Evolutionary conservation across 2,329 filamentous ascomycete species (phyloP).

Genomic region (Colletotrichum higginsianum): DNA sequence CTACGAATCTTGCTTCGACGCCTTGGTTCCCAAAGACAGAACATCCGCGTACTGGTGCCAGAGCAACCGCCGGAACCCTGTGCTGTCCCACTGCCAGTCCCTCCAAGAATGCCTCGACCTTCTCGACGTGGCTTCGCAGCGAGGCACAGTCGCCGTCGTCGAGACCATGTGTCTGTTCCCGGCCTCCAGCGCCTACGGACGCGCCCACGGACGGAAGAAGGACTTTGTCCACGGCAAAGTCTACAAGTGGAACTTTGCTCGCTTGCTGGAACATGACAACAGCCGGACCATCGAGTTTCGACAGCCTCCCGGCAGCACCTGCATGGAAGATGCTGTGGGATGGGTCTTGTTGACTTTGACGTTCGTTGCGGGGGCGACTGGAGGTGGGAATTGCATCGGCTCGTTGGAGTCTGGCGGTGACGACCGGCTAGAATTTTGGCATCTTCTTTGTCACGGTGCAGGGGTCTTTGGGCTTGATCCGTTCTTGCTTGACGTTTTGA

Average conservation of each 20-base stretch:
- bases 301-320: constrained; percentile 52
- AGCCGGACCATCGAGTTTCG: constrained; percentile 55
- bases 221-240: constrained; percentile 57
- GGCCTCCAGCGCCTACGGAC: constrained; percentile 49
- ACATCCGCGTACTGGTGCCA: constrained; percentile 54
- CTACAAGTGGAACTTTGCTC: constrained; percentile 58
- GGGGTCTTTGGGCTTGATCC: constrained; percentile 34
- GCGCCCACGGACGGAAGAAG: constrained; percentile 48
- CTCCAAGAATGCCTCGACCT: constrained; percentile 46
- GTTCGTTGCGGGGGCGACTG: constrained; percentile 52
- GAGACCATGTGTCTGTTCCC: constrained; percentile 53
- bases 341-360: constrained; percentile 53
- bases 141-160: constrained; percentile 44
- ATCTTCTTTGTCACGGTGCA: constrained; percentile 36
- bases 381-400: constrained; percentile 32
- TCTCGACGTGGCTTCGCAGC: constrained; percentile 45
- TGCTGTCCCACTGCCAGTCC: constrained; percentile 41
- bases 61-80: constrained; percentile 50
- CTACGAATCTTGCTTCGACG: constrained; percentile 54
- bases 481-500: constrained; percentile 30
- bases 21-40: constrained; percentile 47
- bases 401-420: constrained; percentile 24
- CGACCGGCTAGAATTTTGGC: constrained; percentile 33
- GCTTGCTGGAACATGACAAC: constrained; percentile 44
- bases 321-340: constrained; percentile 48